phyloP scores from a whole-genome alignment of 805 yeast genomes.

The Yamadazyma insecticola region DNA sequence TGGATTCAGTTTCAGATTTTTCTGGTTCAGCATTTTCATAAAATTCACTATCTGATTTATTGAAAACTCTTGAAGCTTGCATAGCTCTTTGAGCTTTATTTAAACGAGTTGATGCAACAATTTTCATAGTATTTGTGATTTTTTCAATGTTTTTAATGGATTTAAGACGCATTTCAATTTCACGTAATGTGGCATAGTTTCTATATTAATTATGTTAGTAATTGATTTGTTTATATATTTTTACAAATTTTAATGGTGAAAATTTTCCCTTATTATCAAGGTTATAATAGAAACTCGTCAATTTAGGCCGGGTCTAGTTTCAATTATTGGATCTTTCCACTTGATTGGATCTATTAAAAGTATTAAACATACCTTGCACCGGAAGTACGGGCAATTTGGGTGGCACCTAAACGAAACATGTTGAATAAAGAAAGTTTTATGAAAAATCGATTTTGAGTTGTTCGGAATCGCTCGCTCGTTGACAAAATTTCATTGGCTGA shows the following conservation, averaged over 20 bases:
- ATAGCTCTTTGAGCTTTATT: constrained; percentile 94
- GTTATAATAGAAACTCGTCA: no score
- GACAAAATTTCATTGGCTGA: constrained; percentile 17
- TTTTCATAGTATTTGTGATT: constrained; percentile 99
- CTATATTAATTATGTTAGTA: constrained; percentile 37
- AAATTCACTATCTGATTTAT: constrained; percentile 73
- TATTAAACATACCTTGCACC: constrained; percentile 48
- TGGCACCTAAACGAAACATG: constrained; percentile 55
- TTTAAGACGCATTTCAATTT: constrained; percentile 96
- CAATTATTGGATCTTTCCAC: no score
- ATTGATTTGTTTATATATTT: no score
- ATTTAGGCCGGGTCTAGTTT: no score
- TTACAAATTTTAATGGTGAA: no score
- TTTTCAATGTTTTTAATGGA: constrained; percentile 98
- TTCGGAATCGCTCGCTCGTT: constrained; percentile 11
- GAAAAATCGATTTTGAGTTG: constrained; percentile 4
- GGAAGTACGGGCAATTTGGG: constrained; percentile 45
- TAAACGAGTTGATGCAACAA: constrained; percentile 97
- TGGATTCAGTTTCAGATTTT: constrained; percentile 52
- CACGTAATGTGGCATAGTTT: constrained; percentile 97
- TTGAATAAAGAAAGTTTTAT: constrained; percentile 7
- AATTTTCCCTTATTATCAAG: no score
- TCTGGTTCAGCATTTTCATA: constrained; percentile 74
- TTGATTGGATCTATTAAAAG: neutral
- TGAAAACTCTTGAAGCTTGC: constrained; percentile 80